Evolutionary conservation across 305 asterid genomes (phyloP).

Genomic region (Fraxinus dipetala): DNA sequence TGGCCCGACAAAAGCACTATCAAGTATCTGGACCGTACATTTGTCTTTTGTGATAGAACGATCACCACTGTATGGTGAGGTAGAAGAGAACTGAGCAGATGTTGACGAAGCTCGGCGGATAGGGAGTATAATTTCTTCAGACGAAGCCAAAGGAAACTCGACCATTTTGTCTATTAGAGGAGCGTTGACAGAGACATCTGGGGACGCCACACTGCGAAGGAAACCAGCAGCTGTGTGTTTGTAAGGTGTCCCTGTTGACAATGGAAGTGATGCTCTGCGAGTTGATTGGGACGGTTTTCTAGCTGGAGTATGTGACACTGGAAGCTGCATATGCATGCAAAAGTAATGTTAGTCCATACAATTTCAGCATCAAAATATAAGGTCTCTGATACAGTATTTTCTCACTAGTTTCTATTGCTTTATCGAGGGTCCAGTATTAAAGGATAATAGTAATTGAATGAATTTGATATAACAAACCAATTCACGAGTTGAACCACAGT

Average conservation of each 20-base stretch:
- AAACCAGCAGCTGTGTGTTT: slow-evolving; percentile 26
- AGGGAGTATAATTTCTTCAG: slow-evolving; percentile 36
- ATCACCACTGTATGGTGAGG: slow-evolving; percentile 43
- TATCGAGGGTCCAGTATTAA: not conserved
- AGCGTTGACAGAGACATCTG: slow-evolving; percentile 78
- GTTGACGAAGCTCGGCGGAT: slow-evolving; percentile 39
- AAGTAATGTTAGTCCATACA: not conserved
- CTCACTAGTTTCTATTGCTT: not conserved
- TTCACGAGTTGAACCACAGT: slow-evolving; percentile 88
- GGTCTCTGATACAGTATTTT: not conserved
- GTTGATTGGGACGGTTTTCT: slow-evolving; percentile 46
- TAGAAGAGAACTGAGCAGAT: slow-evolving; percentile 55
- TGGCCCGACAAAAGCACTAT: slow-evolving; percentile 5
- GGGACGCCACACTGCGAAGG: slow-evolving; percentile 47
- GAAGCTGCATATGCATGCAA: slow-evolving; percentile 53
- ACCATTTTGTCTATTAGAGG: slow-evolving; percentile 90
- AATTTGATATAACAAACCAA: slow-evolving; percentile 46
- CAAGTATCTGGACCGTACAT: slow-evolving; percentile 53
- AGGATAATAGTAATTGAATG: not conserved
- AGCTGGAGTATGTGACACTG: slow-evolving; percentile 69
- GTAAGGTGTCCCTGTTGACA: slow-evolving; percentile 22
- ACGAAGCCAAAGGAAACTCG: slow-evolving; percentile 55
- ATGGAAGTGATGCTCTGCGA: slow-evolving; percentile 81
- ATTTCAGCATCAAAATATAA: not conserved
- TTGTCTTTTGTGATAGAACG: slow-evolving; percentile 69